Evolutionary conservation across 345 rosid genomes (phyloP).

Genomic region (Erucastrum elatum): DNA sequence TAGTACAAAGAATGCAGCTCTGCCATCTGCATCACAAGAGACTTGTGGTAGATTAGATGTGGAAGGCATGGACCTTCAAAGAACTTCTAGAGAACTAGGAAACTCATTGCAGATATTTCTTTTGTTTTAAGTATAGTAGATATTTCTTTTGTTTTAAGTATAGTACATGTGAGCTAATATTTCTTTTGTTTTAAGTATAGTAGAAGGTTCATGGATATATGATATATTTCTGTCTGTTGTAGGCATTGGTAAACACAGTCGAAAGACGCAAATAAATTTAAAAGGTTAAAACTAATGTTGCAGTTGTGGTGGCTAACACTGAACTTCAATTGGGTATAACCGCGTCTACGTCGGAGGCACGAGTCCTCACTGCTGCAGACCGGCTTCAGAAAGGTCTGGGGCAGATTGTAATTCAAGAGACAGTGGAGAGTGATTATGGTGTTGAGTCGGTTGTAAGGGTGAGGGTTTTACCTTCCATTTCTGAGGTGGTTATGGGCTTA

Average conservation of each 20-base stretch:
- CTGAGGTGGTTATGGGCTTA: neutral
- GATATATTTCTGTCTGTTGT: too few species aligned
- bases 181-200: too few species aligned
- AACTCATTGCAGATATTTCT: too few species aligned
- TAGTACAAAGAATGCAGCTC: conserved; percentile 33
- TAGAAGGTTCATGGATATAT: too few species aligned
- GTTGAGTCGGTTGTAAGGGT: neutral
- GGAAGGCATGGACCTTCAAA: conserved; percentile 43
- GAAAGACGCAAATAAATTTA: neutral
- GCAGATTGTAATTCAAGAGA: neutral
- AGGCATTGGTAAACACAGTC: conserved; percentile 74
- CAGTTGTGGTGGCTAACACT: neutral
- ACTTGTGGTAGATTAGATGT: conserved; percentile 35
- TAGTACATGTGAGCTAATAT: too few species aligned
- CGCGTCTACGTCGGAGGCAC: neutral
- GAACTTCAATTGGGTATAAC: neutral
- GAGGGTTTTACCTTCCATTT: neutral
- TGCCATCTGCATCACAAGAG: conserved; percentile 47
- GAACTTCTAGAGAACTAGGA: neutral
- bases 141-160: too few species aligned
- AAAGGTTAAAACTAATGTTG: neutral
- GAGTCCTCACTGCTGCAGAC: neutral
- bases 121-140: too few species aligned
- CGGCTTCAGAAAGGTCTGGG: neutral
- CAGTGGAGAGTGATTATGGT: neutral